Conservation (phyloP, 2,329 filamentous ascomycete genomes). For the Apiospora hydei region DNA sequence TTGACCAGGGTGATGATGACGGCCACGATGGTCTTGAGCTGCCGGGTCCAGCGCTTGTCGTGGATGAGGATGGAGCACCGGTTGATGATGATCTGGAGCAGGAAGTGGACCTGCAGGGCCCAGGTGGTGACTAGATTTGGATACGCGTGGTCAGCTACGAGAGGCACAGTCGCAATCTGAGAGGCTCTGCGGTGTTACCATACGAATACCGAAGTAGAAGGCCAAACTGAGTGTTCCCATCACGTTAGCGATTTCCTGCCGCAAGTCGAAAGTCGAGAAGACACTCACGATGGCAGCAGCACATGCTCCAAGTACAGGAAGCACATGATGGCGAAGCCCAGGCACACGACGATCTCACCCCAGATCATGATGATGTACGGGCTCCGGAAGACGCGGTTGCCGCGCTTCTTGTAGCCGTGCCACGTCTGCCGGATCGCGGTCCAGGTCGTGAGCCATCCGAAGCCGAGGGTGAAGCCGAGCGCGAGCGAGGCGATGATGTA, state of each 20-base stretch:
- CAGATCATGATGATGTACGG: slow-evolving; percentile 57
- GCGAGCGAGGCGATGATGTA: slow-evolving; percentile 43
- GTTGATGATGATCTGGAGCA: slow-evolving; percentile 63
- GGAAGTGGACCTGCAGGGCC: slow-evolving; percentile 54
- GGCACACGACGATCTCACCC: slow-evolving; percentile 52
- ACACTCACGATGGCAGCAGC: slow-evolving; percentile 30
- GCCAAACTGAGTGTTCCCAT: too few species aligned
- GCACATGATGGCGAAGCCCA: slow-evolving; percentile 50
- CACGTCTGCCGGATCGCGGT: slow-evolving; percentile 46
- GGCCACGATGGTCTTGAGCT: slow-evolving; percentile 54
- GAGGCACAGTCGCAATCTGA: background rate
- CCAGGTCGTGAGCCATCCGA: slow-evolving; percentile 49
- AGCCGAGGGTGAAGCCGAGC: slow-evolving; percentile 49
- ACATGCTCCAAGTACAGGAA: slow-evolving; percentile 32
- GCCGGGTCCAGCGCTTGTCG: slow-evolving; percentile 43
- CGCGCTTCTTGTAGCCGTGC: slow-evolving; percentile 44
- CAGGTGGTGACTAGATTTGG: slow-evolving; percentile 42
- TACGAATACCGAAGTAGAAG: background rate
- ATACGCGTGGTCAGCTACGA: background rate
- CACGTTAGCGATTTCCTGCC: too few species aligned
- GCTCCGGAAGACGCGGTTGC: slow-evolving; percentile 43
- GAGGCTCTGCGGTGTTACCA: slow-evolving; percentile 1
- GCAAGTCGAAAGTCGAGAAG: too few species aligned
- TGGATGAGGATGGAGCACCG: slow-evolving; percentile 55
- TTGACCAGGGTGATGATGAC: slow-evolving; percentile 55